Percentiles rank a stretch among this genome's conserved stretches.
Evolutionary conservation across 2,329 filamentous ascomycete species (phyloP).

Genomic region (Aspergillus awamori): DNA sequence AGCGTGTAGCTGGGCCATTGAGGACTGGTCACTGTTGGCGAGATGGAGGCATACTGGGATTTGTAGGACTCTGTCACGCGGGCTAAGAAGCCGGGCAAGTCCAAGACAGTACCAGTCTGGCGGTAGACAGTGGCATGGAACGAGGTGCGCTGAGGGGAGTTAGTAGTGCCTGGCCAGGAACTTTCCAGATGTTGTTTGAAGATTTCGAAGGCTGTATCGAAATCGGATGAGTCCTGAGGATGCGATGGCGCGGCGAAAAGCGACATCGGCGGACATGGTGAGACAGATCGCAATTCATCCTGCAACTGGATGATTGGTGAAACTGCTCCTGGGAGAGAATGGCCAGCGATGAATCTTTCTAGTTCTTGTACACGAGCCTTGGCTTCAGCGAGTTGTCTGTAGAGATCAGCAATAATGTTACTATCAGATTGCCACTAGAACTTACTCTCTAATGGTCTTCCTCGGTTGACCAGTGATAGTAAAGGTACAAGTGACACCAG

Average conservation of each 20-base stretch:
- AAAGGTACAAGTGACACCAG: conserved; percentile 26
- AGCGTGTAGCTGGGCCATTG: neutral
- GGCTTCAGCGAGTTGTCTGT: conserved; percentile 24
- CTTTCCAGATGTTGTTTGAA: conserved; percentile 25
- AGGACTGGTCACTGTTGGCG: neutral
- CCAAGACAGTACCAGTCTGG: conserved; percentile 18
- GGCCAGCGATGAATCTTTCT: conserved; percentile 6
- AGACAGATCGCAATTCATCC: neutral
- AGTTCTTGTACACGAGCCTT: conserved; percentile 18
- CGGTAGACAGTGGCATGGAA: conserved; percentile 19
- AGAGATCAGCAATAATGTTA: neutral
- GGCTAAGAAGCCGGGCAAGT: conserved; percentile 21
- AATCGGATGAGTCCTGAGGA: neutral
- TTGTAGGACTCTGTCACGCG: conserved; percentile 14
- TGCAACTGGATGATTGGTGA: too few relatives aligned
- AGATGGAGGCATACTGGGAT: conserved; percentile 7
- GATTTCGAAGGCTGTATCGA: conserved; percentile 10
- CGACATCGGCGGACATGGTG: neutral
- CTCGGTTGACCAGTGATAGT: conserved; percentile 16
- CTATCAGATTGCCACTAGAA: neutral
- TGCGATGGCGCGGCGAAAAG: neutral
- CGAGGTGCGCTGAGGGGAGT: neutral
- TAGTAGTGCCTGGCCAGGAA: conserved; percentile 15
- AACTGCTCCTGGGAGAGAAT: neutral
- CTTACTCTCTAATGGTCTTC: conserved; percentile 29